A percentile compares a stretch with the other conserved stretches of the same genome.
Conservation (phyloP, 208 protist genomes). For the Leishmania amazonensis region DNA sequence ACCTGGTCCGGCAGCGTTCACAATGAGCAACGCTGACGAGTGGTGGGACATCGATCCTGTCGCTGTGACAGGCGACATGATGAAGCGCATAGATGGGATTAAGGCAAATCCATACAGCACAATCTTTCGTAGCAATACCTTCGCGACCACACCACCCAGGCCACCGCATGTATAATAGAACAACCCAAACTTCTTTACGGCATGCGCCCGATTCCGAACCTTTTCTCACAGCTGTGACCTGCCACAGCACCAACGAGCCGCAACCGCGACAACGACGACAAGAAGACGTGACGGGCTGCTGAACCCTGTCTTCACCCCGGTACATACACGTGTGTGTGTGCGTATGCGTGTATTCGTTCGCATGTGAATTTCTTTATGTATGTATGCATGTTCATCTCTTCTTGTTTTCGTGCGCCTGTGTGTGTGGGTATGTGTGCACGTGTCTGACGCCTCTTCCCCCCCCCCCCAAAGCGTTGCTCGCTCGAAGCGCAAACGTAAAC, state of each 20-base stretch:
- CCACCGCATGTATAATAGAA: neutral
- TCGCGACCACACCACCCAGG: neutral
- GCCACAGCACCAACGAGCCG: neutral
- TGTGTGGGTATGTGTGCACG: neutral
- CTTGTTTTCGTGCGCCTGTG: neutral
- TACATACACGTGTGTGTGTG: neutral
- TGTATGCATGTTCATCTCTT: neutral
- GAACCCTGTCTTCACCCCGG: neutral
- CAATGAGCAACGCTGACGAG: constrained; percentile 82
- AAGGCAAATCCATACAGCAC: constrained; percentile 36
- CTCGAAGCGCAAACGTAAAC: no score
- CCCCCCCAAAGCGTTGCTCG: no score
- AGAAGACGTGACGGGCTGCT: neutral
- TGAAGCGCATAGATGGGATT: constrained; percentile 23
- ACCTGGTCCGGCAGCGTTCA: constrained; percentile 55
- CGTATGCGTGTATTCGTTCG: neutral
- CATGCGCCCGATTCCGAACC: neutral
- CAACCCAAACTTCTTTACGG: no score
- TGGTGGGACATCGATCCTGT: constrained; percentile 77
- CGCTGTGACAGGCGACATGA: constrained; percentile 39
- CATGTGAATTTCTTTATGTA: neutral
- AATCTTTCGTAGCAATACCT: constrained; percentile 13
- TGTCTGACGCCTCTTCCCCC: no score
- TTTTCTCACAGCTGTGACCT: neutral
- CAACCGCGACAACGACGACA: no score